Base-by-base conservation (phyloP, 768 basidiomycete species). In the Sistotremastrum suecicum region DNA sequence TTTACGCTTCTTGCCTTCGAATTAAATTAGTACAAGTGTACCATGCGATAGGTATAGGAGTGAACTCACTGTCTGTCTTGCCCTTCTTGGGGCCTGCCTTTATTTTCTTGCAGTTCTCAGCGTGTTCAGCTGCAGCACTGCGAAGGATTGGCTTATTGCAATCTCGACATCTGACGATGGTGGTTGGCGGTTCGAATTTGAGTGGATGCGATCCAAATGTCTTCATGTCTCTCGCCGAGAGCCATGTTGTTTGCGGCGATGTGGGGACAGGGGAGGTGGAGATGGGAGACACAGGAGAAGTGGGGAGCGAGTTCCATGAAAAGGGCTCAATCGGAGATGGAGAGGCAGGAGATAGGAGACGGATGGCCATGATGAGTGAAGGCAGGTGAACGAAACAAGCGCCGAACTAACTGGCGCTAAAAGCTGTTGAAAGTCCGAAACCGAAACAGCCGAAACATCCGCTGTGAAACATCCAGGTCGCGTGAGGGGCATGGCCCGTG, bases 181-280 rank as follows among this genome's bases (percentile, higher is more conserved):
- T 76, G 6, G 50, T 48, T 20, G 20, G 20, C 20, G 20, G 20
- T 20, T 20, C 20, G 20, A 20, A 20, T 39, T 70, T 71, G 10
- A 92, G 70, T 5, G 89, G 86, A 46, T 79, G 69, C 2, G 79
- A 69, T 33, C 88, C 88, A 60, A 84, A 94, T 50, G 83, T 71
- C 67, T 81, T 83, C 89, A 89, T 91, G 56, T 91, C 86, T 41
- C 73, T 72, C 5, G 83, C 86, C 30, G 82, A 75, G 9, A 92
- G 78, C 80, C 87, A 88, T 65, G 78, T 72, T 28, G 86, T 83
- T 0, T 89, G 88, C 0, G 88, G 86, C 0, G 82, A 77, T 0
- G 75, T 20, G 20, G 20, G 20, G 20, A 20, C 20, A 20, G 20
- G 20, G 20, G 20, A 20, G 20, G 20, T 20, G 20, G 20, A 20